Percentiles rank a stretch among this genome's conserved stretches.
Conservation (phyloP, 345 rosid species). For the Hibiscus tridactylites region DNA sequence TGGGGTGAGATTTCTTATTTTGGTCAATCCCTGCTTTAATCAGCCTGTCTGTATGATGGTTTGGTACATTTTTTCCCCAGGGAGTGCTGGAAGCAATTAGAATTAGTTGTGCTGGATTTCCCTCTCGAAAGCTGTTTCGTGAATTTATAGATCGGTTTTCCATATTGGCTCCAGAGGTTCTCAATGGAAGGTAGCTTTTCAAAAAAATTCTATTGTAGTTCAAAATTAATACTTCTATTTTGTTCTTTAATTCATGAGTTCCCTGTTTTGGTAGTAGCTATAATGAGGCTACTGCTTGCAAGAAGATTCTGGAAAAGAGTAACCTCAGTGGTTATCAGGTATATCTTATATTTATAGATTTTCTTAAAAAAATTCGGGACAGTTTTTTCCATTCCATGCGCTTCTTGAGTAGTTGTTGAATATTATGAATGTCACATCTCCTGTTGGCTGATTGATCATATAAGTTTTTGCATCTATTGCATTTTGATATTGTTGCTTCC, state of each 20-base stretch:
- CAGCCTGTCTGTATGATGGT: background rate
- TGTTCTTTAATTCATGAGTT: background rate
- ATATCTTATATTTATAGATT: background rate
- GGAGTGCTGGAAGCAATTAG: constrained; percentile 99
- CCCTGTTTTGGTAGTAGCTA: constrained; percentile 29
- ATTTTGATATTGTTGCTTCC: background rate
- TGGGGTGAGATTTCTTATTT: constrained; percentile 64
- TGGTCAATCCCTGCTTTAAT: constrained; percentile 16
- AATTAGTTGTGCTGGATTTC: constrained; percentile 96
- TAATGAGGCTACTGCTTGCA: constrained; percentile 72
- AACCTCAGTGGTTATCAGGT: constrained; percentile 86
- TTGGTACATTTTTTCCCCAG: constrained; percentile 27
- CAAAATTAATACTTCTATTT: background rate
- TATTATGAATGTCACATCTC: background rate
- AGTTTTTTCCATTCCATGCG: no score
- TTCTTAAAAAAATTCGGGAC: background rate
- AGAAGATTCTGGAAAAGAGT: constrained; percentile 66
- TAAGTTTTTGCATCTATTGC: constrained; percentile 9
- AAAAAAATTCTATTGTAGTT: constrained; percentile 1
- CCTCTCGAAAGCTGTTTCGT: constrained; percentile 72
- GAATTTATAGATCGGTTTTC: constrained; percentile 68
- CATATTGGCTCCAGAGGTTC: constrained; percentile 54
- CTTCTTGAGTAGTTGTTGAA: background rate
- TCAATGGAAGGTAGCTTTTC: constrained; percentile 45
- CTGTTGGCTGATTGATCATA: background rate